A percentile compares a stretch with the other conserved stretches of the same genome.
Evolutionary conservation across 1,139 yeast genomes (phyloP).

Genomic region (Torulaspora globosa): DNA sequence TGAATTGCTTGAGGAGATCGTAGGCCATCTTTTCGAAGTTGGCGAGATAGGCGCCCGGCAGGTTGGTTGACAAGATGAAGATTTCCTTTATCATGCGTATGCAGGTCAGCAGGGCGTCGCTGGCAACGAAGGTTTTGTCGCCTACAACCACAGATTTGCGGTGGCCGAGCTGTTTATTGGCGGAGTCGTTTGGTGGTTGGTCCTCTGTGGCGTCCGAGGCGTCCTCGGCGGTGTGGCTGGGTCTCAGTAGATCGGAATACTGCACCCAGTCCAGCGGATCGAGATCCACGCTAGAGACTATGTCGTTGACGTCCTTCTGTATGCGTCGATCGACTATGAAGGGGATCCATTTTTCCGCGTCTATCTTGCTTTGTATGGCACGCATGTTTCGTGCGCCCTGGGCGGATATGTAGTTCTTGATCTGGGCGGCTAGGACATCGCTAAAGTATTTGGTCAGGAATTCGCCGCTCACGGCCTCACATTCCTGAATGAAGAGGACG

Average conservation of each 20-base stretch:
- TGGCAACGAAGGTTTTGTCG: conserved; percentile 43
- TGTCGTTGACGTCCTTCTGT: conserved; percentile 54
- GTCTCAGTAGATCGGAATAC: conserved; percentile 37
- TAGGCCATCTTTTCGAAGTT: conserved; percentile 34
- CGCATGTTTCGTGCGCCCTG: conserved; percentile 51
- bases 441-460: conserved; percentile 57
- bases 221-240: background rate
- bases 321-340: conserved; percentile 46
- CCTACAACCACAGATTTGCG: conserved; percentile 42
- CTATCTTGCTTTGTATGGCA: conserved; percentile 48
- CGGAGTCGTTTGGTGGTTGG: conserved; percentile 11
- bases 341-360: conserved; percentile 78
- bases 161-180: conserved; percentile 29
- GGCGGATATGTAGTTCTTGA: conserved; percentile 54
- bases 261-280: conserved; percentile 52
- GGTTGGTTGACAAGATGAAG: conserved; percentile 34
- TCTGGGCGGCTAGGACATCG: conserved; percentile 64
- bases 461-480: conserved; percentile 80
- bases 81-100: conserved; percentile 34
- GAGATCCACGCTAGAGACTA: conserved; percentile 49
- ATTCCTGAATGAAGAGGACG: conserved; percentile 69
- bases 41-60: conserved; percentile 33
- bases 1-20: conserved; percentile 36
- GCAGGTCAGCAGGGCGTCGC: conserved; percentile 36
- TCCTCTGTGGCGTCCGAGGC: conserved; percentile 1